Conservation (phyloP, 176 grass and related monocot genomes). For the Aechmea fasciata region DNA sequence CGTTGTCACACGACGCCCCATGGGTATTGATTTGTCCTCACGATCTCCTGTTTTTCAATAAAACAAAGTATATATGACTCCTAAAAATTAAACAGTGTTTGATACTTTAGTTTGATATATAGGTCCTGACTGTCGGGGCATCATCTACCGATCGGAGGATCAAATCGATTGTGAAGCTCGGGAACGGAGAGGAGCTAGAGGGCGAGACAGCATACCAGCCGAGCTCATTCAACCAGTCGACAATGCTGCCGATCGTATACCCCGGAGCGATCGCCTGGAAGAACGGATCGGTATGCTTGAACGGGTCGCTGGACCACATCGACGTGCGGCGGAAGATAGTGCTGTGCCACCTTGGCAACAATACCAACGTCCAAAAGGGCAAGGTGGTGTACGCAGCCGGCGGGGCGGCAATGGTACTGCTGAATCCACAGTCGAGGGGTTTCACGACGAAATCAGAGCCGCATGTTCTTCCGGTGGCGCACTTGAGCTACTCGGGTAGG, state of each 20-base stretch:
- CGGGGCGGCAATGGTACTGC: constrained; percentile 4
- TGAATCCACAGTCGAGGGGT: neutral
- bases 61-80: too few relatives aligned
- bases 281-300: neutral
- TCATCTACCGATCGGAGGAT: neutral
- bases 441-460: constrained; percentile 33
- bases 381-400: neutral
- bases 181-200: neutral
- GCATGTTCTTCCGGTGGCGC: constrained; percentile 24
- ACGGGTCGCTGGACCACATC: neutral
- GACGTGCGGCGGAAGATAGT: constrained; percentile 6
- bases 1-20: neutral
- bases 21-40: neutral
- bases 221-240: neutral
- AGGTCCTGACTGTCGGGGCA: neutral
- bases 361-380: neutral
- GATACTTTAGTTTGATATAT: neutral
- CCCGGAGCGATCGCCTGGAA: neutral
- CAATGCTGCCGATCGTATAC: neutral
- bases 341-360: neutral
- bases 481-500: constrained; percentile 26
- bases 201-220: constrained; percentile 10
- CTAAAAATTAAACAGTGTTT: too few relatives aligned
- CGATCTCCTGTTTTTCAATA: too few relatives aligned
- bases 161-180: neutral